Conservation (phyloP, 2,329 filamentous ascomycete species). For the Cytospora paraplurivora region DNA sequence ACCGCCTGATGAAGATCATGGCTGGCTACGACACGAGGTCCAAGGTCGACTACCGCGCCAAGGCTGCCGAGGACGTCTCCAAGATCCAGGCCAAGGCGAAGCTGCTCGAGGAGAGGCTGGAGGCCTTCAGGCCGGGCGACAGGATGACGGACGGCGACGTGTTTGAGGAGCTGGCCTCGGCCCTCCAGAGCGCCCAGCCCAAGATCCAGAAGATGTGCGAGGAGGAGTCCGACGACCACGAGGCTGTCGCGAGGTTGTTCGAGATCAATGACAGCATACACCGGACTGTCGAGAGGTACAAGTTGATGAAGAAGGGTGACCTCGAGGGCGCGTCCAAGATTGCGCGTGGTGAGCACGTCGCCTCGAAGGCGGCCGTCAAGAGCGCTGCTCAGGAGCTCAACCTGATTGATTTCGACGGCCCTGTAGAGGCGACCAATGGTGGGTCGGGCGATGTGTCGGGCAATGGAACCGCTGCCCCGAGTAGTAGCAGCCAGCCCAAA, state of each 20-base stretch:
- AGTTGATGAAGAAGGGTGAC: constrained; percentile 93
- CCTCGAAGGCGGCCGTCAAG: constrained; percentile 53
- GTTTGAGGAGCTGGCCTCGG: constrained; percentile 82
- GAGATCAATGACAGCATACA: constrained; percentile 99
- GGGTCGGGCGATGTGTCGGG: constrained; percentile 35
- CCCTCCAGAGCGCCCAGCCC: constrained; percentile 89
- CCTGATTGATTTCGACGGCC: constrained; percentile 84
- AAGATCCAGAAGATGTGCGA: constrained; percentile 99
- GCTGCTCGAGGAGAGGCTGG: constrained; percentile 88
- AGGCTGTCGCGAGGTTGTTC: constrained; percentile 91
- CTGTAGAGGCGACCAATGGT: constrained; percentile 58
- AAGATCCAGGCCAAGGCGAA: constrained; percentile 96
- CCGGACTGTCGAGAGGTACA: constrained; percentile 92
- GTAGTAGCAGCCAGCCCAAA: constrained; percentile 48
- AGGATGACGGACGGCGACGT: constrained; percentile 69
- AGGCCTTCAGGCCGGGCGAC: constrained; percentile 80
- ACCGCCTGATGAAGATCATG: constrained; percentile 98
- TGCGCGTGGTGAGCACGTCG: constrained; percentile 68
- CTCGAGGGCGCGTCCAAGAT: constrained; percentile 80
- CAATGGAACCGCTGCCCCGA: constrained; percentile 23
- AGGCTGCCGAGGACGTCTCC: constrained; percentile 91
- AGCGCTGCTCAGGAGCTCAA: constrained; percentile 75
- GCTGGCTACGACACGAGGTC: constrained; percentile 92
- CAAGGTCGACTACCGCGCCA: constrained; percentile 97
- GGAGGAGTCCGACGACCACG: constrained; percentile 94